Evolutionary conservation across 2,329 filamentous ascomycete species (phyloP), one percentile per base, ranked within the genome.

Genomic region (Ramularia endophylla): DNA sequence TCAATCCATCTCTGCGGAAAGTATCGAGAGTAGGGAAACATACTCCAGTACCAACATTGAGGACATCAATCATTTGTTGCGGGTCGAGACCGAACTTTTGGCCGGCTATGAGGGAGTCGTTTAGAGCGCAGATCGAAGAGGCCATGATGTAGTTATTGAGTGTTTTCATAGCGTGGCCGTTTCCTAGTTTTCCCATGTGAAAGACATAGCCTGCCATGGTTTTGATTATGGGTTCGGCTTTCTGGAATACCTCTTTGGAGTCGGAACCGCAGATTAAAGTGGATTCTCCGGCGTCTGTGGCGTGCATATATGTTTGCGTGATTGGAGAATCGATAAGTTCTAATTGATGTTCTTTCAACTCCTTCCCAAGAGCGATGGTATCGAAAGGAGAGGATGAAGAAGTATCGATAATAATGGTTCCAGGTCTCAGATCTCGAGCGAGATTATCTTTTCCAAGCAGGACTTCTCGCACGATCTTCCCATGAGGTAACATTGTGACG

Each of bases 41-140:
- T 2, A 62, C 56, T 2, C 65, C 65, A 0, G 65, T 67, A 5
- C 65, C 65, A 3, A 67, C 63, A 41, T 68, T 67, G 36, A 68
- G 52, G 4, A 64, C 64, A 35, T 68, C 63, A 35, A 68, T 60
- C 64, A 67, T 67, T 17, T 55, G 57, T 32, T 63, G 56, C 8
- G 61, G 62, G 39, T 64, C 57, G 1, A 64, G 51, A 1, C 62
- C 62, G 33, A 59, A 61, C 40, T 64, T 64, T 38, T 63, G 59
- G 2, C 61, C 62, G 2, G 58, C 57, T 0, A 63, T 53, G 4
- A 63, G 35, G 25, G 54, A 55, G 36, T 61, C 60, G 35, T 50
- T 52, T 3, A 62, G 42, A 5, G 59, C 60, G 35, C 57, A 58
- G 11, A 63, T 61, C n/a, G n/a, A n/a, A n/a, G 55, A 56, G 3